Evolutionary conservation across 169 alveolate genomes (phyloP).

Genomic region (Plasmodium vivax): DNA sequence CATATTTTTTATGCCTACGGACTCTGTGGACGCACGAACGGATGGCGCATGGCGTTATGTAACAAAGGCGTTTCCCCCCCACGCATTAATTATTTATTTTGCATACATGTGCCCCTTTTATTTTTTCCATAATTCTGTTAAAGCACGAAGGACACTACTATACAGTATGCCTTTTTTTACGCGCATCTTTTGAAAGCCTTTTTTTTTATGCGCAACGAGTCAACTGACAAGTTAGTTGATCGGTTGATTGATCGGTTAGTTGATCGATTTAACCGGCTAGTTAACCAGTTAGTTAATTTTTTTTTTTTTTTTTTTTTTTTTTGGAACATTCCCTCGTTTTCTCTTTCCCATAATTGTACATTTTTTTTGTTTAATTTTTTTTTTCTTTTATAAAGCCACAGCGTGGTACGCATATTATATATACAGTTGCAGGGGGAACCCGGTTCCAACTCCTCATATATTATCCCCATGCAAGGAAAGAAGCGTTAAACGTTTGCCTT

Average conservation of each 20-base stretch:
- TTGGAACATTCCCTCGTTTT: background rate
- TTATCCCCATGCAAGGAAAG: background rate
- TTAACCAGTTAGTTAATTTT: background rate
- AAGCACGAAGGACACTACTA: background rate
- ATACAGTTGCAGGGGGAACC: background rate
- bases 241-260: background rate
- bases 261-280: background rate
- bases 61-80: background rate
- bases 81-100: background rate
- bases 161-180: background rate
- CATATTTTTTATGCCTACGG: background rate
- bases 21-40: background rate
- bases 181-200: background rate
- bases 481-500: background rate
- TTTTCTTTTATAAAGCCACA: background rate
- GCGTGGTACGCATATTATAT: background rate
- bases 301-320: background rate
- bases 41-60: background rate
- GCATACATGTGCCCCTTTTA: background rate
- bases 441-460: background rate
- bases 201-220: background rate
- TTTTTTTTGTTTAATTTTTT: background rate
- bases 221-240: background rate
- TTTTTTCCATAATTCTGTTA: background rate
- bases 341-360: background rate